These are phyloP conservation scores for Kickxella alabastrina DNA, from an alignment of 192 early-diverging fungal genomes.

Conservation along the genomic window DNA sequence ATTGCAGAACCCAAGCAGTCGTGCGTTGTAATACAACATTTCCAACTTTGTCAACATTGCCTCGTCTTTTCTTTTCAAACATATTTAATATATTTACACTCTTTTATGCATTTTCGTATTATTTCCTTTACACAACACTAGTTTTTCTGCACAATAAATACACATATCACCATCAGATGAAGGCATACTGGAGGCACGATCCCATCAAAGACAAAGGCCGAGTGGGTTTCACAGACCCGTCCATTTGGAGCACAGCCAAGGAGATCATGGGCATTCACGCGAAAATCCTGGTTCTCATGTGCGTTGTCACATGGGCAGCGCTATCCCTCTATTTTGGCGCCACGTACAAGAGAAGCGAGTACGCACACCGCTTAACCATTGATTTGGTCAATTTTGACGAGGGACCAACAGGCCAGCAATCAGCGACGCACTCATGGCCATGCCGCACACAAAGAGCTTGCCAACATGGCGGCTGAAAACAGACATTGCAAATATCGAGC, in stretches of 20 bases:
- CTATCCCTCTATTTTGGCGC: constrained; percentile 38
- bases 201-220: background rate
- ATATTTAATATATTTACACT: no score
- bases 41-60: no score
- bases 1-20: no score
- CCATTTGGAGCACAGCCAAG: background rate
- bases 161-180: no score
- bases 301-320: constrained; percentile 22
- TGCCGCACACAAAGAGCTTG: constrained; percentile 5
- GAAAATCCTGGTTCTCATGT: constrained; percentile 8
- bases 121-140: no score
- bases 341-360: constrained; percentile 21
- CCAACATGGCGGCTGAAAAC: constrained; percentile 21
- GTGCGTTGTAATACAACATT: no score
- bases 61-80: no score
- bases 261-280: background rate
- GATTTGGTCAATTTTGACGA: constrained; percentile 39
- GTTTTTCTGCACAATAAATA: no score
- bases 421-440: constrained; percentile 18
- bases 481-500: background rate
- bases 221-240: background rate
- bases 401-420: constrained; percentile 26
- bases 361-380: constrained; percentile 20
- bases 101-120: no score
- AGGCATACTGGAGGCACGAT: background rate